Base-by-base conservation (phyloP, 805 yeast genomes). In the Metschnikowia sp. region DNA sequence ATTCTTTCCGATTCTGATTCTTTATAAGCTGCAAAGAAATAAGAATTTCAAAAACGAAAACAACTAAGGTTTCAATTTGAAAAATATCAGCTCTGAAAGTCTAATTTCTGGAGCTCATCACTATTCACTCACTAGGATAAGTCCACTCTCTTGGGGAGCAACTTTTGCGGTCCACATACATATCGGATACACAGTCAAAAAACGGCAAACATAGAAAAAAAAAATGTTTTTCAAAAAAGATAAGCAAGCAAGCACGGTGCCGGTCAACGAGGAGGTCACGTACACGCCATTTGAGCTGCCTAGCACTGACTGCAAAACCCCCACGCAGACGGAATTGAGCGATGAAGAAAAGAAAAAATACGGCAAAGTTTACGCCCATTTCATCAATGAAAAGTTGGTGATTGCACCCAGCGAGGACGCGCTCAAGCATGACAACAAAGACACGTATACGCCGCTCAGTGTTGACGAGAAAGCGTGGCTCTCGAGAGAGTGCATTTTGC, bases 391-490 rank as follows among this genome's bases (percentile, higher is more conserved):
- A 8, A 79, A 68, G 4, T 63, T 86, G 41, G 62, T 57, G 22
- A 61, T 84, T 10, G 81, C 86, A 2, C 61, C 68, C 10, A 66
- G 67, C 19, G 88, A 83, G 58, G 75, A 76, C 19, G 66, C 70
- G 18, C 70, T 71, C 39, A 76, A 77, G 43, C 65, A 63, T 46
- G 63, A 68, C 31, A 65, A 65, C 19, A 62, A 64, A 1, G 64
- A 64, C n/a, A 64, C 65, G 42, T 62, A 61, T 40, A 39, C 55
- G 4, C 57, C 56, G 8, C 50, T 69, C 30, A 59, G 64, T 6
- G 60, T 53, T 6, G 63, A 70, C 39, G 99, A 94, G 65, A 86
- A 82, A 64, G 84, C 96, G 0, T 94, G 99, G 99, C 73, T 94
- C 47, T 87, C 97, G 2, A 78, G 86, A 58, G 99, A 94, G 64